A percentile compares a stretch with the other conserved stretches of the same genome.
phyloP scores from a whole-genome alignment of 2,329 filamentous ascomycete genomes.

The Ciborinia camelliae region DNA sequence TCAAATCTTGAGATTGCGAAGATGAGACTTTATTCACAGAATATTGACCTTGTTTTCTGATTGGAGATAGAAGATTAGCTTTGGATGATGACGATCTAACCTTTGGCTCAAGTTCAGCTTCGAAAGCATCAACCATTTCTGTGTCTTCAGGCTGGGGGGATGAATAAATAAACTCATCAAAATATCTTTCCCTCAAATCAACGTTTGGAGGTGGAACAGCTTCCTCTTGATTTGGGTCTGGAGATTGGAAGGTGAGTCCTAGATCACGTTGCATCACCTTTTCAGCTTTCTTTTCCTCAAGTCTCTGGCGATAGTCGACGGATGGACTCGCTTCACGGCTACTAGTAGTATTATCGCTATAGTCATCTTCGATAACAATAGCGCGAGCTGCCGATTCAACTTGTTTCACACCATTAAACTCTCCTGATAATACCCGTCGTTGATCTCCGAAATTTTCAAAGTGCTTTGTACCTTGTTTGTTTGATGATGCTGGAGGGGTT shows the following conservation, averaged over 20 bases:
- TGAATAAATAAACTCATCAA: not conserved
- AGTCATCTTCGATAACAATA: not conserved
- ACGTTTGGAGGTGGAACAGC: not conserved
- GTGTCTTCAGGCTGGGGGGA: not conserved
- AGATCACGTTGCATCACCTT: not conserved
- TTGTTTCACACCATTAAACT: not conserved
- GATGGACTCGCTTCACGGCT: conserved; percentile 5
- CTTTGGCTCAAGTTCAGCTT: not conserved
- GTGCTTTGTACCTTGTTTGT: not conserved
- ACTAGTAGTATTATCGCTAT: conserved; percentile 8
- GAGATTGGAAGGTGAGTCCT: not conserved
- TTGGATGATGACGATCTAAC: not conserved
- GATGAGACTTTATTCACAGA: too few relatives aligned
- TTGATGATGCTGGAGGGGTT: conserved; percentile 1
- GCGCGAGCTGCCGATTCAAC: not conserved
- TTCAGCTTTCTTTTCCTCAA: not conserved
- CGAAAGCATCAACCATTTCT: not conserved
- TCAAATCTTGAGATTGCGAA: not conserved
- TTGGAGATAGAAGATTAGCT: not conserved
- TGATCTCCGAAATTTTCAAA: not conserved
- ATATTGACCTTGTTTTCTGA: not conserved
- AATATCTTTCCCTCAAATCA: not conserved
- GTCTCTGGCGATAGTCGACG: not conserved
- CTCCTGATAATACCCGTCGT: not conserved
- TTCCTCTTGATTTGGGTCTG: not conserved